Base-by-base conservation (phyloP, 371 early-diverging fungal species). In the Saksenaea oblongispora region DNA sequence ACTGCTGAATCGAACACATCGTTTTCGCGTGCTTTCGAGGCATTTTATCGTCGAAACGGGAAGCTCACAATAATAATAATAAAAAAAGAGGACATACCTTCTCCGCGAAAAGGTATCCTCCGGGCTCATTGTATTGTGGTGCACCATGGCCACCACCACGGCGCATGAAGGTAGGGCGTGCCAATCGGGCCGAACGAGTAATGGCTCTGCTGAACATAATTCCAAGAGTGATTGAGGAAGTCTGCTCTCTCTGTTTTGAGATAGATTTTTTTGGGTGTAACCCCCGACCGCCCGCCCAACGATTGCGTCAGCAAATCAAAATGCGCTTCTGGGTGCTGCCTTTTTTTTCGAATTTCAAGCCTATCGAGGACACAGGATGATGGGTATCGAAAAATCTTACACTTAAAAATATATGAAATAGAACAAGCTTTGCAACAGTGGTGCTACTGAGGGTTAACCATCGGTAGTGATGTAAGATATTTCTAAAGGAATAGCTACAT, bases 31-130 rank as follows among this genome's bases (percentile, higher is more conserved):
- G 11, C 13, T 34, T 35, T 27, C 28, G 24, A 10, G 35, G 13
- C 34, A 44, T 9, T 39, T 37, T 26, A 31, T 59, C 64, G 28
- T 37, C 34, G 56, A 51, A 66, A 56, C 14, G 28, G 31, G 22
- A 11, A 7, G 24, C 17, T 34, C 5, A 34, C 34, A 54, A 14
- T 37, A 31, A 44, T 14, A 39, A 11, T 34, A 28, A 31, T 34
- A 17, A 24, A 34, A 51, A 56, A 57, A 35, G 54, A 39, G 34
- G 24, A n/a, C 22, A 70, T 81, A 87, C 88, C 83, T 87, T 89
- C 80, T 89, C 88, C 55, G 73, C 78, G 65, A 89, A 87, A 60
- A 89, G 78, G 66, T 86, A 82, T 59, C 88, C 88, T 55, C 83
- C 80, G 36, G 88, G 87, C 69, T 84, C 86, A 67, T 88, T 87